Percentiles rank a stretch among this genome's conserved stretches.
These are phyloP conservation scores for Cylindrotheca fusiformis DNA, from an alignment of 108 stramenopile species.

Conservation along the genomic window DNA sequence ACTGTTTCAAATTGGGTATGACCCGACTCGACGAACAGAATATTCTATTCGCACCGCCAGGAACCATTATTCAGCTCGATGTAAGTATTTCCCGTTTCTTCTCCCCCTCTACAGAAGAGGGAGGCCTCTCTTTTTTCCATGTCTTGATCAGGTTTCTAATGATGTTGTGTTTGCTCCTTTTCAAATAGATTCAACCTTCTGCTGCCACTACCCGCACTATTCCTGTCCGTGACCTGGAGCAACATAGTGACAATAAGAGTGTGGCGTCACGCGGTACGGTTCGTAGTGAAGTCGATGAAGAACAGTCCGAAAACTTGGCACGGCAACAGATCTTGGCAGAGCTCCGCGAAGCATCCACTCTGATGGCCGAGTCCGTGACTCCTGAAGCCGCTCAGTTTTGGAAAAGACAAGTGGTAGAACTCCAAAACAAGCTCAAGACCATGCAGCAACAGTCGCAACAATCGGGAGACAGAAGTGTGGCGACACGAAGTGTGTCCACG, in stretches of 20 bases:
- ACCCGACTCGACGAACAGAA: slow-evolving; percentile 49
- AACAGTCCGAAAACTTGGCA: slow-evolving; percentile 44
- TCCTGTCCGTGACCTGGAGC: background rate
- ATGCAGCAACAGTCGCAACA: background rate
- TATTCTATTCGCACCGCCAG: slow-evolving; percentile 45
- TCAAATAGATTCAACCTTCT: background rate
- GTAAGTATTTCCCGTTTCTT: slow-evolving; percentile 11
- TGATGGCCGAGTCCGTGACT: slow-evolving; percentile 70
- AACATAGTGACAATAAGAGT: background rate
- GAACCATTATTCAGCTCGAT: slow-evolving; percentile 13
- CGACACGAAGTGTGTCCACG: background rate
- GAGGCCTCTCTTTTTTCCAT: slow-evolving; percentile 3
- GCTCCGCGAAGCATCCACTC: slow-evolving; percentile 60
- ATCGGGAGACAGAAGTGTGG: background rate
- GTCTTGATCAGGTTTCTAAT: too few relatives aligned
- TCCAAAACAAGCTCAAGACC: slow-evolving; percentile 42
- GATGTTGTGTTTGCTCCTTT: too few relatives aligned
- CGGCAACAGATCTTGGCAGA: slow-evolving; percentile 71
- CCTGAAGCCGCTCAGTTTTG: slow-evolving; percentile 73
- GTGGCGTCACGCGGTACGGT: background rate
- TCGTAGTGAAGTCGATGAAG: background rate
- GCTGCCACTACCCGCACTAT: background rate
- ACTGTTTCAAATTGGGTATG: slow-evolving; percentile 67
- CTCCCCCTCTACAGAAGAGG: background rate
- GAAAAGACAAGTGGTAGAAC: slow-evolving; percentile 69